These are phyloP conservation scores for Isatis lusitanica DNA, from an alignment of 441 rosid species.

Conservation along the genomic window DNA sequence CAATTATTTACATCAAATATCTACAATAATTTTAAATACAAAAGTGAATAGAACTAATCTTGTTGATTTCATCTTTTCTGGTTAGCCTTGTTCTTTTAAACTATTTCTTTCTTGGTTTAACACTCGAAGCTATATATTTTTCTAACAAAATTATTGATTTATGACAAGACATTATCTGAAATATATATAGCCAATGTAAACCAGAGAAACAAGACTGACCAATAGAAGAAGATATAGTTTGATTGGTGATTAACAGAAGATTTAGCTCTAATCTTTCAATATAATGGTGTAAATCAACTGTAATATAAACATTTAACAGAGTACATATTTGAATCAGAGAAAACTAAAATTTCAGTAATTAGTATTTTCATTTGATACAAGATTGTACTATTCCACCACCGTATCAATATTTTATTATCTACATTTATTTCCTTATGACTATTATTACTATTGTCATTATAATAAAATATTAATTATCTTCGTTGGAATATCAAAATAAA, in stretches of 20 bases:
- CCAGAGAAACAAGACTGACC: neutral
- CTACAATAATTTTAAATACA: neutral
- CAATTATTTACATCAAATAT: slow-evolving; percentile 8
- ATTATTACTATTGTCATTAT: neutral
- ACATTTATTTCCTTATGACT: neutral
- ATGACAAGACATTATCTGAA: neutral
- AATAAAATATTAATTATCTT: slow-evolving; percentile 9
- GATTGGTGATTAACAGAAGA: neutral
- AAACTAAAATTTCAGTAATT: neutral
- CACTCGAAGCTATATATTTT: neutral
- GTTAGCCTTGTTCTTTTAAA: neutral
- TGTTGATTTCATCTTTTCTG: neutral
- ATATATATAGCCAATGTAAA: neutral
- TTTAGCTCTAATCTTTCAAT: neutral
- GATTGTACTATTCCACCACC: neutral
- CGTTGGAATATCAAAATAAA: slow-evolving; percentile 22
- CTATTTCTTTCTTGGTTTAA: neutral
- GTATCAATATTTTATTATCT: neutral
- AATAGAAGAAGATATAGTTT: neutral
- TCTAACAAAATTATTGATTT: neutral
- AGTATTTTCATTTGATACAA: neutral
- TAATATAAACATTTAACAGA: neutral
- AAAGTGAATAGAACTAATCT: neutral
- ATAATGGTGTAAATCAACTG: neutral
- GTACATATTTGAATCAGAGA: neutral